Conservation (phyloP, 805 yeast species). For the Debaryomyces hansenii region DNA sequence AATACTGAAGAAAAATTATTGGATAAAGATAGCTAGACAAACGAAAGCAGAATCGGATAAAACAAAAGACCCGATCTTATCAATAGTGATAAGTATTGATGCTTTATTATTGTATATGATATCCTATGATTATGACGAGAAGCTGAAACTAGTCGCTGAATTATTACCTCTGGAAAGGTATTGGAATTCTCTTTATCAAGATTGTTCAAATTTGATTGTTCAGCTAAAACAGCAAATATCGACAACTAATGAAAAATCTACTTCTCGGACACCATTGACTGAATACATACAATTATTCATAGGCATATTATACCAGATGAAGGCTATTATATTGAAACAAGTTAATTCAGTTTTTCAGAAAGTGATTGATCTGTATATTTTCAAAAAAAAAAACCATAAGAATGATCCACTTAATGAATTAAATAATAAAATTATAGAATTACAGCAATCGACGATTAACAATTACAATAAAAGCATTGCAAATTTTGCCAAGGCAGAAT, state of each 20-base stretch:
- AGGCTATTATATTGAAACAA: constrained; percentile 30
- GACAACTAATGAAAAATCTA: background rate
- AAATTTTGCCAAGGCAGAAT: constrained; percentile 25
- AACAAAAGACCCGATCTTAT: constrained; percentile 18
- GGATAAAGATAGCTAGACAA: constrained; percentile 21
- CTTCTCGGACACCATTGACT: background rate
- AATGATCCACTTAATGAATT: constrained; percentile 9
- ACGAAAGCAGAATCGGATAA: constrained; percentile 11
- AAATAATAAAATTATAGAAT: constrained; percentile 22
- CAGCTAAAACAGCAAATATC: background rate
- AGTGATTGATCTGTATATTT: constrained; percentile 21
- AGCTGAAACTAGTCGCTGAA: constrained; percentile 22
- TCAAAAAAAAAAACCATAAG: constrained; percentile 7
- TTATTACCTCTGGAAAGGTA: constrained; percentile 29
- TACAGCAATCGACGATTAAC: constrained; percentile 25
- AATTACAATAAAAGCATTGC: constrained; percentile 23
- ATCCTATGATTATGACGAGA: constrained; percentile 32
- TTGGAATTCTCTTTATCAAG: constrained; percentile 27
- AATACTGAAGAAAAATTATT: constrained; percentile 14
- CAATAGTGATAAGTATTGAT: constrained; percentile 27
- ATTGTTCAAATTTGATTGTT: constrained; percentile 13
- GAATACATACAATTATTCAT: constrained; percentile 2
- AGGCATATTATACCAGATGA: constrained; percentile 27
- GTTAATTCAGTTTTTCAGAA: constrained; percentile 25
- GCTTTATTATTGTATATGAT: constrained; percentile 25